A percentile compares a stretch with the other conserved stretches of the same genome.
These are phyloP conservation scores for Claviceps sorghi DNA, from an alignment of 2,329 filamentous ascomycete genomes.

Conservation along the genomic window DNA sequence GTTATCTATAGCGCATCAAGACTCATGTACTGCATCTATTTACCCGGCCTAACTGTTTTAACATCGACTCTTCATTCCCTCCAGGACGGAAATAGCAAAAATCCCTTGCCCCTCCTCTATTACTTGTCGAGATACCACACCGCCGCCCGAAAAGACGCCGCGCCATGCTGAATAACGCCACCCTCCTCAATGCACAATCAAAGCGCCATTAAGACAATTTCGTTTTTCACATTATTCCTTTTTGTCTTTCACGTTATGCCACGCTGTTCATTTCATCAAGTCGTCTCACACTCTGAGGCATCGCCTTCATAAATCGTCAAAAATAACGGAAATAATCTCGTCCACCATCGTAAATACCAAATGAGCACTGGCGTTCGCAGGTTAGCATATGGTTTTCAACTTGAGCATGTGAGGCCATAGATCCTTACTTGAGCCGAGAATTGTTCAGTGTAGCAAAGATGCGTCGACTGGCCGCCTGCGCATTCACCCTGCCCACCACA, in stretches of 20 bases:
- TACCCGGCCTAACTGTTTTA: background rate
- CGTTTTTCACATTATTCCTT: background rate
- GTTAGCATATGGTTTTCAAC: background rate
- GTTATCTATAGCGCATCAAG: background rate
- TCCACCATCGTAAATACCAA: slow-evolving; percentile 57
- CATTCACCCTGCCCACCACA: slow-evolving; percentile 85
- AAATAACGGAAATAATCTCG: slow-evolving; percentile 52
- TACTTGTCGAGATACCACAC: background rate
- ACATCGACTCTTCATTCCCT: background rate
- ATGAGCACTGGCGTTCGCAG: slow-evolving; percentile 37
- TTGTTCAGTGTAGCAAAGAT: slow-evolving; percentile 91
- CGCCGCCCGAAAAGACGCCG: slow-evolving; percentile 1
- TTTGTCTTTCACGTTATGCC: background rate
- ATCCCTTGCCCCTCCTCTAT: background rate
- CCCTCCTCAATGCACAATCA: background rate
- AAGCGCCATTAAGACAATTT: background rate
- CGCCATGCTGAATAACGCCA: slow-evolving; percentile 2
- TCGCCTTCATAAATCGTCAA: slow-evolving; percentile 26
- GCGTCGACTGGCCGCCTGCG: slow-evolving; percentile 74
- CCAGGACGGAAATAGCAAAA: background rate
- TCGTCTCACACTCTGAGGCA: background rate
- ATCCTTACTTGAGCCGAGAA: slow-evolving; percentile 62
- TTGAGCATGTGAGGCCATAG: background rate
- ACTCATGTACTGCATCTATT: background rate
- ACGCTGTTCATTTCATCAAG: background rate